phyloP scores from a whole-genome alignment of 164 flowering plant species.

The Protea cynaroides region DNA sequence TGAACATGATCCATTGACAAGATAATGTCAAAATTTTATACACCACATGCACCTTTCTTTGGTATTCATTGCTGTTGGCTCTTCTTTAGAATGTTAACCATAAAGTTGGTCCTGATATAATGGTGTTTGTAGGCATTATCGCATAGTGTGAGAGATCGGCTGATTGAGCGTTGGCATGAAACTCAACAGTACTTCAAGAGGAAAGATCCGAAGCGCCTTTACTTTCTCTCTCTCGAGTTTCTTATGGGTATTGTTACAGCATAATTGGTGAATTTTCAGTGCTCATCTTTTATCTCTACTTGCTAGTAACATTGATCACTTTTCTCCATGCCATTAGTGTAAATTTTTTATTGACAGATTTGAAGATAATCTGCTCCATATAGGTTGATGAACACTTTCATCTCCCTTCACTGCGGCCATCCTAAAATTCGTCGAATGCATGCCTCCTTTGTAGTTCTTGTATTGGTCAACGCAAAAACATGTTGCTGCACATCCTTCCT shows the following conservation, averaged over 20 bases:
- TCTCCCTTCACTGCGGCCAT: neutral
- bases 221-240: slow-evolving; percentile 54
- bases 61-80: neutral
- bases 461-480: no score
- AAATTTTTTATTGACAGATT: no score
- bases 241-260: slow-evolving; percentile 42
- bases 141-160: slow-evolving; percentile 51
- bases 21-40: neutral
- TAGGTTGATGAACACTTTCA: neutral
- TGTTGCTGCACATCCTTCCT: no score
- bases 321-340: no score
- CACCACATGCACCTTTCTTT: neutral
- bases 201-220: slow-evolving; percentile 55
- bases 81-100: no score
- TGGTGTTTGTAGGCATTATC: slow-evolving; percentile 43
- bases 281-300: neutral
- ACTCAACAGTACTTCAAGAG: slow-evolving; percentile 48
- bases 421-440: neutral
- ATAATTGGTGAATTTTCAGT: neutral
- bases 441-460: no score
- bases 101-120: slow-evolving; percentile 7
- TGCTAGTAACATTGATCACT: no score
- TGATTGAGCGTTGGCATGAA: slow-evolving; percentile 63
- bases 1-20: neutral
- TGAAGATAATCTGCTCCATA: no score